Percentiles rank a stretch among this genome's conserved stretches.
Evolutionary conservation across 129 eudicot genomes (phyloP).

Genomic region (sunflower (Helianthus annuus)): DNA sequence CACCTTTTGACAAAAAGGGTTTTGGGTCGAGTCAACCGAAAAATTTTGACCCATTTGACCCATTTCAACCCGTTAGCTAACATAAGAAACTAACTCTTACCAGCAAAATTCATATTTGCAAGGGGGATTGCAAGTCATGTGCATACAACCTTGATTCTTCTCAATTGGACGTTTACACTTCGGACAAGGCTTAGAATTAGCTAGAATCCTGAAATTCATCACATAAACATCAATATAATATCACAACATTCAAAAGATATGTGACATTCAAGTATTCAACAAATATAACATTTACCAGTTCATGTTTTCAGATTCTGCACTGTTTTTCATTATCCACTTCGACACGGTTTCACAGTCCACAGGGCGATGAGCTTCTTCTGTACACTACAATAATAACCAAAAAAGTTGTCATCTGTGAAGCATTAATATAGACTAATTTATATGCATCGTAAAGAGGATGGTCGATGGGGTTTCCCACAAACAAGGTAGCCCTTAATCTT

Average conservation of each 20-base stretch:
- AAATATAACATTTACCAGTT: slow-evolving; percentile 60
- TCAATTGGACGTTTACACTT: slow-evolving; percentile 99
- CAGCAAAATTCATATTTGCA: slow-evolving; percentile 94
- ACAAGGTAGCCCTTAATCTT: too few relatives aligned
- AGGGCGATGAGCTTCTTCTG: slow-evolving; percentile 99
- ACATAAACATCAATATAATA: slow-evolving; percentile 16
- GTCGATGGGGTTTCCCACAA: too few relatives aligned
- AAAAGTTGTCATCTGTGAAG: slow-evolving; percentile 8
- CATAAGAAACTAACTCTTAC: slow-evolving; percentile 39
- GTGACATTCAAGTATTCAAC: neutral
- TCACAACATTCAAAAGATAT: neutral
- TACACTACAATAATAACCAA: slow-evolving; percentile 54
- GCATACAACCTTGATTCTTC: slow-evolving; percentile 99
- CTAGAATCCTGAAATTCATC: slow-evolving; percentile 70
- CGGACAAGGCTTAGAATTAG: slow-evolving; percentile 98
- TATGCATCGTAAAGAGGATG: neutral
- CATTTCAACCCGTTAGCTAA: neutral
- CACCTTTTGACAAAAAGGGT: neutral
- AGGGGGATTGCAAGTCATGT: slow-evolving; percentile 93
- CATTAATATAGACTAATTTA: neutral
- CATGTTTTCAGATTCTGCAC: slow-evolving; percentile 99
- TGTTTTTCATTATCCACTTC: slow-evolving; percentile 92
- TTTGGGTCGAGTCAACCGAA: neutral
- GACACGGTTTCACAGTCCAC: slow-evolving; percentile 94
- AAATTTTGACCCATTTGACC: neutral